Evolutionary conservation across 2,329 filamentous ascomycete species (phyloP).

Genomic region (Fusarium guadeloupense): DNA sequence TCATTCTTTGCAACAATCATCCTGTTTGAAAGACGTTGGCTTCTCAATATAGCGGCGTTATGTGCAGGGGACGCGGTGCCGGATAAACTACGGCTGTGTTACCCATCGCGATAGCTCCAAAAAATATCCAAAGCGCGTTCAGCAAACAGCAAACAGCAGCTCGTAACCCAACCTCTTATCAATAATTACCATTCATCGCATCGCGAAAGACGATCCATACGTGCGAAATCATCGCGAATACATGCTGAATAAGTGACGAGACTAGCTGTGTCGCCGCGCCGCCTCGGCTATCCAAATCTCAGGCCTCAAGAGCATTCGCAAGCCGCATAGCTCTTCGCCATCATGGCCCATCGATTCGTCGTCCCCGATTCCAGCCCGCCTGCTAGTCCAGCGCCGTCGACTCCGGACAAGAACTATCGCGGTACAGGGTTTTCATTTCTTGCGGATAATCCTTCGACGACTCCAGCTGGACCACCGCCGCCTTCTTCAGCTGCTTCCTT

Average conservation of each 20-base stretch:
- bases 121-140: constrained; percentile 43
- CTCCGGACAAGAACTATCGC: constrained; percentile 55
- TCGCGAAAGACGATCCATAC: constrained; percentile 11
- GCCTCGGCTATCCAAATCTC: constrained; percentile 6
- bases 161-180: constrained; percentile 25
- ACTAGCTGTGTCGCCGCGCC: constrained; percentile 13
- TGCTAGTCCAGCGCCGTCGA: constrained; percentile 57
- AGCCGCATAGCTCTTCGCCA: constrained; percentile 24
- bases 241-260: constrained; percentile 12
- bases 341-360: constrained; percentile 54
- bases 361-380: constrained; percentile 56
- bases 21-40: neutral
- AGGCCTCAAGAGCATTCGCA: constrained; percentile 30
- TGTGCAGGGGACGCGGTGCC: constrained; percentile 4
- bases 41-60: neutral
- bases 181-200: constrained; percentile 23
- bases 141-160: constrained; percentile 25
- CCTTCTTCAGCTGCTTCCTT: constrained; percentile 64
- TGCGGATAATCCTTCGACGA: constrained; percentile 60
- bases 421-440: constrained; percentile 51
- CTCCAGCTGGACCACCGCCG: constrained; percentile 62
- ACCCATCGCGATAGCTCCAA: constrained; percentile 44
- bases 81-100: constrained; percentile 39
- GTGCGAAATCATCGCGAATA: constrained; percentile 20
- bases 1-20: neutral